These are phyloP conservation scores for Lasiodiplodia sp. DNA, from an alignment of 2,329 filamentous ascomycete genomes.

Conservation along the genomic window DNA sequence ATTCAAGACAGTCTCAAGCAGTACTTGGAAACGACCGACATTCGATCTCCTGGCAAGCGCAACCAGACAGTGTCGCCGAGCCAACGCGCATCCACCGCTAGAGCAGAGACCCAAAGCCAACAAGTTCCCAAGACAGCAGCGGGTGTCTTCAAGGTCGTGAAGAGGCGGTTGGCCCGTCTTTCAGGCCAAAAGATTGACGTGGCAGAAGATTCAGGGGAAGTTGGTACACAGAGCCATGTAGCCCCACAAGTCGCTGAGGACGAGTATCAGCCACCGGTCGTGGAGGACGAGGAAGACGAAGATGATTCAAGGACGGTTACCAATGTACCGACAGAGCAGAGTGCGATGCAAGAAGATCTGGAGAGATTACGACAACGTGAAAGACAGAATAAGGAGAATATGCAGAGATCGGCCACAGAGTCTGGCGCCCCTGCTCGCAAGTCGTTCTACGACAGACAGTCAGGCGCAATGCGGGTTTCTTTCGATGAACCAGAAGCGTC, in stretches of 20 bases:
- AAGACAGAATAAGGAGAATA: constrained; percentile 31
- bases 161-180: constrained; percentile 35
- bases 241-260: background rate
- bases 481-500: constrained; percentile 41
- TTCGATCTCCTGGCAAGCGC: constrained; percentile 36
- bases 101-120: constrained; percentile 1
- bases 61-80: constrained; percentile 35
- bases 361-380: constrained; percentile 32
- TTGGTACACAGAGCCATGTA: background rate
- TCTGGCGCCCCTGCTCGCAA: constrained; percentile 13
- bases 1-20: constrained; percentile 38
- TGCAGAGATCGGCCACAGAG: background rate
- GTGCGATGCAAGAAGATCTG: constrained; percentile 30
- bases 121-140: background rate
- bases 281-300: constrained; percentile 35
- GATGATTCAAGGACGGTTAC: constrained; percentile 28
- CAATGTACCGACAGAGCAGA: constrained; percentile 19
- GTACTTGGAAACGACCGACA: background rate
- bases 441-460: constrained; percentile 51
- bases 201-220: background rate
- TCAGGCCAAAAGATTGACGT: background rate
- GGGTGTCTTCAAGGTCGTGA: constrained; percentile 19
- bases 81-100: constrained; percentile 24
- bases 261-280: constrained; percentile 33
- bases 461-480: constrained; percentile 46